Evolutionary conservation across 2,329 filamentous ascomycete genomes (phyloP).

Genomic region (Fusarium bulbicola): DNA sequence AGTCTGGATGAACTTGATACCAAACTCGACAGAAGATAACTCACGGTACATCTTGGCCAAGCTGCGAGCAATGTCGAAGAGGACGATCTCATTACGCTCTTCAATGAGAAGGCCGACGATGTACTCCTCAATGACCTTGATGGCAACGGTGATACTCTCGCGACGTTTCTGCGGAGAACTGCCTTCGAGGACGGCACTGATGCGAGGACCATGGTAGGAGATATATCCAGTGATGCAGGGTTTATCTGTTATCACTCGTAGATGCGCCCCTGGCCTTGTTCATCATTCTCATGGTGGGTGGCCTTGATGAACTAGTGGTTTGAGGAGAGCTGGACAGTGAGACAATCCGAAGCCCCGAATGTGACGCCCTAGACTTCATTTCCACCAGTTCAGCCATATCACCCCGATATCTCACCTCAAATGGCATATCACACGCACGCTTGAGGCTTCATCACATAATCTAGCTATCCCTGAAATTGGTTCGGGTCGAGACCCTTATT

Average conservation of each 20-base stretch:
- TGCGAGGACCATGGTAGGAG: not conserved
- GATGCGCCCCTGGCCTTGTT: rapidly evolving
- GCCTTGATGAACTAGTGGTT: not conserved
- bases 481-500: not conserved
- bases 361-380: not conserved
- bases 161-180: not conserved
- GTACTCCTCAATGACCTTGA: slow-evolving; percentile 1
- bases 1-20: slow-evolving; percentile 2
- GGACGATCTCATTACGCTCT: not conserved
- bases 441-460: not conserved
- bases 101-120: not conserved
- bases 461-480: not conserved
- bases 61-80: not conserved
- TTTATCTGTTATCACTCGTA: not conserved
- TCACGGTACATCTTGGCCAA: not conserved
- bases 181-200: not conserved
- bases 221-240: not conserved
- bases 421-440: not conserved
- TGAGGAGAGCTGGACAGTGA: not conserved
- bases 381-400: not conserved
- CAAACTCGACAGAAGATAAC: not conserved
- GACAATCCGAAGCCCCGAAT: not conserved
- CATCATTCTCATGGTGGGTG: not conserved
- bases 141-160: not conserved
- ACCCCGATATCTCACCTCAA: not conserved